A percentile compares a stretch with the other conserved stretches of the same genome.
Conservation (phyloP, 1,139 yeast species). For the Pichia sp. region DNA sequence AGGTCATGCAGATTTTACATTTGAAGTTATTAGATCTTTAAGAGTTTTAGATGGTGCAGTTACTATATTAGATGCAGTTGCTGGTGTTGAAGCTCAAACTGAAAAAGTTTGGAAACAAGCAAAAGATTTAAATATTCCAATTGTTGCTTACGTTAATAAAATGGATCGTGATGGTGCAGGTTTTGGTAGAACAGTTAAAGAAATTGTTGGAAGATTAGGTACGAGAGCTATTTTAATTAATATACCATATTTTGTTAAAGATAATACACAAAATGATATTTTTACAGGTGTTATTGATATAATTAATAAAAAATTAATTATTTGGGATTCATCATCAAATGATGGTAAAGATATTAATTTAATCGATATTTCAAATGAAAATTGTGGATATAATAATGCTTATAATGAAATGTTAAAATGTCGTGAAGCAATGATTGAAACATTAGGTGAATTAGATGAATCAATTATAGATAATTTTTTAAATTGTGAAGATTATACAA, state of each 20-base stretch:
- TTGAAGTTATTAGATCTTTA: slow-evolving; percentile 85
- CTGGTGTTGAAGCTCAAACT: slow-evolving; percentile 97
- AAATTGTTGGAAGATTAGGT: slow-evolving; percentile 69
- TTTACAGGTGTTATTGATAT: slow-evolving; percentile 85
- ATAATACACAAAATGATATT: slow-evolving; percentile 36
- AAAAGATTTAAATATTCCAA: slow-evolving; percentile 57
- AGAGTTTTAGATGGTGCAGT: slow-evolving; percentile 92
- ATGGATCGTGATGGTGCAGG: slow-evolving; percentile 98
- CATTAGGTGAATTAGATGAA: slow-evolving; percentile 79
- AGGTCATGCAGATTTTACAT: slow-evolving; percentile 96
- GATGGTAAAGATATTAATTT: slow-evolving; percentile 56
- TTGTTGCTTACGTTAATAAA: slow-evolving; percentile 76
- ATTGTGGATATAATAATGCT: slow-evolving; percentile 29
- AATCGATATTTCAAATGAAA: slow-evolving; percentile 34
- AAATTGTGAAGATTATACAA: slow-evolving; percentile 63
- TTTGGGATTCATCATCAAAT: slow-evolving; percentile 46
- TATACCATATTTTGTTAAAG: slow-evolving; percentile 60
- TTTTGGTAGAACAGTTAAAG: slow-evolving; percentile 80
- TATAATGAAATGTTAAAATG: slow-evolving; percentile 48
- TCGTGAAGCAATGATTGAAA: slow-evolving; percentile 74
- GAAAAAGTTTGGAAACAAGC: slow-evolving; percentile 97
- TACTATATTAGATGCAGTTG: slow-evolving; percentile 88
- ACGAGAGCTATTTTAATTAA: slow-evolving; percentile 71
- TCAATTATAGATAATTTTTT: slow-evolving; percentile 67
- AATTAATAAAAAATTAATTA: slow-evolving; percentile 54